Evolutionary conservation across 768 basidiomycete species (phyloP).

Genomic region (Lactarius evosmus): DNA sequence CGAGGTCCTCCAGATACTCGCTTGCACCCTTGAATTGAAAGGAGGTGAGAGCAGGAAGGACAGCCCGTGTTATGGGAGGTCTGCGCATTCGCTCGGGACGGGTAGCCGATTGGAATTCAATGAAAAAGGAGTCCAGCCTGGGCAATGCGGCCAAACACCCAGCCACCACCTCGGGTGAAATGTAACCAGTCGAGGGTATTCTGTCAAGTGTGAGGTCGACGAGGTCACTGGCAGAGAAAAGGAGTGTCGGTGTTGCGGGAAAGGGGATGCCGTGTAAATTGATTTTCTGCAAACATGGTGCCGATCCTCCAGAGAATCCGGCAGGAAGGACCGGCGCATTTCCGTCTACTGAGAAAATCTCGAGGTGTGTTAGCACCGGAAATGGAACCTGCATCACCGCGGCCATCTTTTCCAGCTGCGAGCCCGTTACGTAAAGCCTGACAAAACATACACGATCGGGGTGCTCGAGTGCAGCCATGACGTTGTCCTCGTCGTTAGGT

Average conservation of each 20-base stretch:
- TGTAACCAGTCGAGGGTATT: background rate
- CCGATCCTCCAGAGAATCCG: background rate
- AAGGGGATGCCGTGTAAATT: background rate
- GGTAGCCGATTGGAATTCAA: background rate
- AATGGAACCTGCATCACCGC: background rate
- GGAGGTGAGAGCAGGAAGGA: background rate
- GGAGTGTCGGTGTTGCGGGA: background rate
- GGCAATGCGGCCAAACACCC: background rate
- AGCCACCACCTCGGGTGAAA: background rate
- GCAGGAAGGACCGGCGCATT: background rate
- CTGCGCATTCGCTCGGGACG: background rate
- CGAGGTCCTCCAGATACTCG: background rate
- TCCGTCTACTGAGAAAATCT: background rate
- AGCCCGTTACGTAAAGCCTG: background rate
- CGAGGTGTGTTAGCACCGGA: background rate
- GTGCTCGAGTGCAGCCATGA: background rate
- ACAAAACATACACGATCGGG: background rate
- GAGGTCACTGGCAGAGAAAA: background rate
- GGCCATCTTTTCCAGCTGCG: background rate
- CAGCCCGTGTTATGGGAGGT: background rate
- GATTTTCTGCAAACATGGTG: background rate
- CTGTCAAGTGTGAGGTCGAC: background rate
- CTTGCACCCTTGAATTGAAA: background rate
- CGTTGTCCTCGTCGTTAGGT: background rate
- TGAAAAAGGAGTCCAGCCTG: background rate